Evolutionary conservation across 2,329 filamentous ascomycete genomes (phyloP), one percentile per base, ranked within the genome.

Genomic region (Sordariomycetes sp.): DNA sequence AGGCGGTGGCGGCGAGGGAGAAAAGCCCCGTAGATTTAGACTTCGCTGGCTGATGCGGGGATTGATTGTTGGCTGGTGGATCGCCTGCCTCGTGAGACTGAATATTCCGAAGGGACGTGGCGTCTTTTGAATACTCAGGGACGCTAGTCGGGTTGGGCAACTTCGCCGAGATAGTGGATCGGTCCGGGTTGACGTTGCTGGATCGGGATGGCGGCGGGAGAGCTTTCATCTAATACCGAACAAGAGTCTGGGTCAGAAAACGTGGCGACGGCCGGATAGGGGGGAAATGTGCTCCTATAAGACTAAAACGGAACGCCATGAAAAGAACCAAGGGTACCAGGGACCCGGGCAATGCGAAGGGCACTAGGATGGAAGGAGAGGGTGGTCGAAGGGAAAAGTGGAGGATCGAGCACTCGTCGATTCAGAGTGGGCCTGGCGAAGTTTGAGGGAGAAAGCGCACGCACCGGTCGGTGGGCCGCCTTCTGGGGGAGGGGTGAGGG

Each of bases 201-300:
- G 55, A 28, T 32, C 55, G 34, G 50, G 50, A 53, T n/a, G 39
- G 36, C n/a, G 24, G 55, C 20, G 55, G 34, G 35, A 52, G 48
- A 57, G 55, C 55, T 57, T 57, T 50, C 55, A 57, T 57, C 55
- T 57, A 57, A 34, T 35, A 53, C 45, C 13, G 36, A 53, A 42
- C 25, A n/a, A 22, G 45, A 48, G 50, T 39, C 36, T 25, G 48
- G 55, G 55, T 57, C 55, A 53, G 55, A 57, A 56, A 57, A 57
- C 55, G 50, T 53, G 55, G 55, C 55, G 22, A 57, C 13, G 28
- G 35, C 55, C 34, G 50, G 50, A 53, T 53, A 25, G 51, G 55
- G 35, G 55, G 55, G 22, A 34, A 57, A 51, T 45, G 28, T 53
- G 36, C 48, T 48, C 48, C 51, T 57, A 48, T 50, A 24, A 50